Percentiles rank a stretch among this genome's conserved stretches.
phyloP scores from a whole-genome alignment of 495 filamentous ascomycete genomes.

The Aspergillus cavernicola region DNA sequence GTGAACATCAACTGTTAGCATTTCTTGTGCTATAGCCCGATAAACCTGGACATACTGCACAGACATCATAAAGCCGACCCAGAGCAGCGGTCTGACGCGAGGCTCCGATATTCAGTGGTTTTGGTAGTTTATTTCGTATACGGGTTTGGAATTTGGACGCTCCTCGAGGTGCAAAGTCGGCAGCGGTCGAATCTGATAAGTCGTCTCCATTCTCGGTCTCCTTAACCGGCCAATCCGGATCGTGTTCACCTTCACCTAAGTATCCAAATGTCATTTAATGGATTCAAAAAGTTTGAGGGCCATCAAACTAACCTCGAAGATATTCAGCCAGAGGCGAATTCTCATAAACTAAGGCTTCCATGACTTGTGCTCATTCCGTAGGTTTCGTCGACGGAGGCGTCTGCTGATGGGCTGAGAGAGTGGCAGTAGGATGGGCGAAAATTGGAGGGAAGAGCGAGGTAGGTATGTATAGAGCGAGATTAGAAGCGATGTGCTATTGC shows the following conservation, averaged over 20 bases:
- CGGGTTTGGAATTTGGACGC: conserved; percentile 62
- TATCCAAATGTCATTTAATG: conserved; percentile 17
- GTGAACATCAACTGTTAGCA: conserved; percentile 16
- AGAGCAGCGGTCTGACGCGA: conserved; percentile 47
- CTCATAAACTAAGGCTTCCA: conserved; percentile 91
- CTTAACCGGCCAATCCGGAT: conserved; percentile 41
- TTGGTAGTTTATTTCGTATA: conserved; percentile 62
- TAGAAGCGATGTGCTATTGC: not conserved
- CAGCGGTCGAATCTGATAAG: conserved; percentile 27
- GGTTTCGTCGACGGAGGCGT: conserved; percentile 3
- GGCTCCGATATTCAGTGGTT: conserved; percentile 54
- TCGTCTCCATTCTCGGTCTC: conserved; percentile 40
- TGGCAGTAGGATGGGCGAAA: not conserved
- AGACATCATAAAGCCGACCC: conserved; percentile 52
- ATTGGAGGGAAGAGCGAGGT: not conserved
- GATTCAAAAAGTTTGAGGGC: not conserved
- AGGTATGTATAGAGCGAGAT: not conserved
- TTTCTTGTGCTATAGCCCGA: too few species aligned
- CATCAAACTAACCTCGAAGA: conserved; percentile 69
- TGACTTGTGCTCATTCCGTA: conserved; percentile 46
- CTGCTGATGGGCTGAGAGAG: not conserved
- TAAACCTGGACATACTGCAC: conserved; percentile 47
- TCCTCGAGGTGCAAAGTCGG: conserved; percentile 74
- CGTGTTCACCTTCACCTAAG: conserved; percentile 46
- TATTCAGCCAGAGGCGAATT: conserved; percentile 90